A percentile compares a stretch with the other conserved stretches of the same genome.
phyloP scores from a whole-genome alignment of 2,329 filamentous ascomycete species.

The Paraconiothyrium sp. region DNA sequence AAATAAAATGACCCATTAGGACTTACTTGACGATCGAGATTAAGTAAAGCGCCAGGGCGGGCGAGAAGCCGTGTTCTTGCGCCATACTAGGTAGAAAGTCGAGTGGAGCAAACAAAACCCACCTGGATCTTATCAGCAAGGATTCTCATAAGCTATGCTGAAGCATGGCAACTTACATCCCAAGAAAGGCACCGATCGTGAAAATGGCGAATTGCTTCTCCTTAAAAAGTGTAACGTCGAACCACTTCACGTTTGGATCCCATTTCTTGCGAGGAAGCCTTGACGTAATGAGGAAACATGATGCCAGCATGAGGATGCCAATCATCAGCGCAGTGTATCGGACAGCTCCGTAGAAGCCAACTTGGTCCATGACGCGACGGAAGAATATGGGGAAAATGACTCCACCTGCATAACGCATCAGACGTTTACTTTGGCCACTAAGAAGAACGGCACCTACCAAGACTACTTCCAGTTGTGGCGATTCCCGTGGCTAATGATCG shows the following conservation, averaged over 20 bases:
- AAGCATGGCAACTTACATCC: slow-evolving; percentile 8
- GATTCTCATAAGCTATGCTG: neutral
- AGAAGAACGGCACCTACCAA: slow-evolving; percentile 40
- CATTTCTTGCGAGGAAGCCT: slow-evolving; percentile 8
- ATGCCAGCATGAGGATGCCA: slow-evolving; percentile 3
- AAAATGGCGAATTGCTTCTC: slow-evolving; percentile 17
- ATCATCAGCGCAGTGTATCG: slow-evolving; percentile 22
- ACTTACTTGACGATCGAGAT: slow-evolving; percentile 20
- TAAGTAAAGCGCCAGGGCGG: slow-evolving; percentile 16
- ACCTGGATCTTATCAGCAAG: slow-evolving; percentile 10
- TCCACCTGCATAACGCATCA: slow-evolving; percentile 11
- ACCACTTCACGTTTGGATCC: slow-evolving; percentile 1
- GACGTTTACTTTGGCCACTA: neutral
- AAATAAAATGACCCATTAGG: too few relatives aligned
- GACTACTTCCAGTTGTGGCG: slow-evolving; percentile 55
- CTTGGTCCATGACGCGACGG: slow-evolving; percentile 13
- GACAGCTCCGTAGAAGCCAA: slow-evolving; percentile 23
- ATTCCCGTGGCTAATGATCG: slow-evolving; percentile 58
- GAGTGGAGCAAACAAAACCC: slow-evolving; percentile 19
- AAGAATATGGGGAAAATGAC: slow-evolving; percentile 28
- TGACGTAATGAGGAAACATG: slow-evolving; percentile 3
- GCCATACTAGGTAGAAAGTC: slow-evolving; percentile 20
- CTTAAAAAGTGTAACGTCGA: slow-evolving; percentile 23
- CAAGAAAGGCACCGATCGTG: slow-evolving; percentile 16
- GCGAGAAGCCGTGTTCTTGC: slow-evolving; percentile 12